phyloP scores from a whole-genome alignment of 352 stramenopile species.

The Globisporangium solare region DNA sequence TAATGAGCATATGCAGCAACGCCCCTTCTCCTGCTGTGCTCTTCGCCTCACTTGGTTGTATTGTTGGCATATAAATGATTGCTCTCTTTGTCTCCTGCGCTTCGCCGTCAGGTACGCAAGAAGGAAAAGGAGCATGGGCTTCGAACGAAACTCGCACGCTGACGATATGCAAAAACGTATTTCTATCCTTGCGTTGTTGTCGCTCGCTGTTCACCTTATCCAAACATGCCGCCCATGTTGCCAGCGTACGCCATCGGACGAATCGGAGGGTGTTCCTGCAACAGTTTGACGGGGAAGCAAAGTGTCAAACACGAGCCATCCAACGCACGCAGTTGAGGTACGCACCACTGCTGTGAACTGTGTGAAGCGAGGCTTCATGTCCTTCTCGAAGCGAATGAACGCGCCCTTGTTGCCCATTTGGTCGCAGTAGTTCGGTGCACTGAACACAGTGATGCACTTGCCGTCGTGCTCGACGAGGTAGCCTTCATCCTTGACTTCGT shows the following conservation, averaged over 20 bases:
- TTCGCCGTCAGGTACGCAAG: neutral
- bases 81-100: neutral
- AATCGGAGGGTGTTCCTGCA: slow-evolving; percentile 83
- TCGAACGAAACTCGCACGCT: neutral
- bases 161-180: slow-evolving; percentile 1
- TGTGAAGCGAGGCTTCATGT: slow-evolving; percentile 94
- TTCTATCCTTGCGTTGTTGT: slow-evolving; percentile 13
- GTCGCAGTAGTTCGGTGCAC: slow-evolving; percentile 99
- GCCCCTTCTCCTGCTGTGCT: too few species aligned
- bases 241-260: slow-evolving; percentile 86
- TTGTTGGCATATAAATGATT: neutral
- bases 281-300: slow-evolving; percentile 1
- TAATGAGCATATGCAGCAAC: neutral
- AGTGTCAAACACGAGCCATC: neutral
- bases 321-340: slow-evolving; percentile 4
- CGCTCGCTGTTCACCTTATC: slow-evolving; percentile 23
- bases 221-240: slow-evolving; percentile 90
- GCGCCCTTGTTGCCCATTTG: slow-evolving; percentile 99
- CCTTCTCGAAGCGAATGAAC: slow-evolving; percentile 97
- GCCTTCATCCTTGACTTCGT: slow-evolving; percentile 99
- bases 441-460: slow-evolving; percentile 99
- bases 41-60: neutral
- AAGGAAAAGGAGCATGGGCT: neutral
- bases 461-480: slow-evolving; percentile 99
- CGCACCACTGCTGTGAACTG: slow-evolving; percentile 92